A percentile compares a stretch with the other conserved stretches of the same genome.
phyloP scores from a whole-genome alignment of 2,329 filamentous ascomycete species.

The Lachnellula hyalina region DNA sequence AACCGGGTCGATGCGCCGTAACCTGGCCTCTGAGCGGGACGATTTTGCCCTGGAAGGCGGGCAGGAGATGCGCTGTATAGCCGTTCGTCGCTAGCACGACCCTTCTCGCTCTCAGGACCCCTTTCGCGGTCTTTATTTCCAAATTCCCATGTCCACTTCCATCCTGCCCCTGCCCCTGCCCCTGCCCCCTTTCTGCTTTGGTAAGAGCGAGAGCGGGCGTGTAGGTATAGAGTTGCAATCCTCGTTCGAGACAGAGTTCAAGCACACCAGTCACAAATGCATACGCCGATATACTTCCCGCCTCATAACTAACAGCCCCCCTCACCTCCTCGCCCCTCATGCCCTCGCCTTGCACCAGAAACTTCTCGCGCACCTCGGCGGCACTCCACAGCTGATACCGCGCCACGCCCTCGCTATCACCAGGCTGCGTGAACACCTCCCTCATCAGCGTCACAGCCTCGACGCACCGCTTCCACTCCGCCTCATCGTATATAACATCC shows the following conservation, averaged over 20 bases:
- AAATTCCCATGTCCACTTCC: slow-evolving; percentile 28
- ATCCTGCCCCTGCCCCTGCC: no score
- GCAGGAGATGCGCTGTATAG: slow-evolving; percentile 43
- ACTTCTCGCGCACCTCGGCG: slow-evolving; percentile 38
- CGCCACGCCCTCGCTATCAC: slow-evolving; percentile 36
- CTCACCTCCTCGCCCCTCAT: slow-evolving; percentile 7
- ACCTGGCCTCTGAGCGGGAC: slow-evolving; percentile 48
- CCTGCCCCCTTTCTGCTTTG: slow-evolving; percentile 8
- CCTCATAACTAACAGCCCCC: slow-evolving; percentile 28
- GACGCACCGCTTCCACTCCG: slow-evolving; percentile 21
- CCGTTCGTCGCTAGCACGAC: slow-evolving; percentile 50
- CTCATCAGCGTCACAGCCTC: slow-evolving; percentile 40
- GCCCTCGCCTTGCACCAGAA: slow-evolving; percentile 30
- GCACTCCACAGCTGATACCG: slow-evolving; percentile 40
- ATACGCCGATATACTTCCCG: slow-evolving; percentile 36
- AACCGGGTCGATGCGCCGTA: slow-evolving; percentile 36
- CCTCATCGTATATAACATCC: slow-evolving; percentile 34
- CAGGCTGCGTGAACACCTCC: slow-evolving; percentile 34
- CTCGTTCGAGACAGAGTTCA: slow-evolving; percentile 21
- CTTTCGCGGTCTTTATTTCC: slow-evolving; percentile 39
- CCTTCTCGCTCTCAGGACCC: slow-evolving; percentile 36
- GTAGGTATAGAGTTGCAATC: slow-evolving; percentile 25
- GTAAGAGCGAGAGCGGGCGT: slow-evolving; percentile 20
- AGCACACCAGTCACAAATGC: slow-evolving; percentile 24
- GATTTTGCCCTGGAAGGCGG: slow-evolving; percentile 37